Evolutionary conservation across 805 yeast species (phyloP), one percentile per base, ranked within the genome.

Genomic region (Lachancea cidri): DNA sequence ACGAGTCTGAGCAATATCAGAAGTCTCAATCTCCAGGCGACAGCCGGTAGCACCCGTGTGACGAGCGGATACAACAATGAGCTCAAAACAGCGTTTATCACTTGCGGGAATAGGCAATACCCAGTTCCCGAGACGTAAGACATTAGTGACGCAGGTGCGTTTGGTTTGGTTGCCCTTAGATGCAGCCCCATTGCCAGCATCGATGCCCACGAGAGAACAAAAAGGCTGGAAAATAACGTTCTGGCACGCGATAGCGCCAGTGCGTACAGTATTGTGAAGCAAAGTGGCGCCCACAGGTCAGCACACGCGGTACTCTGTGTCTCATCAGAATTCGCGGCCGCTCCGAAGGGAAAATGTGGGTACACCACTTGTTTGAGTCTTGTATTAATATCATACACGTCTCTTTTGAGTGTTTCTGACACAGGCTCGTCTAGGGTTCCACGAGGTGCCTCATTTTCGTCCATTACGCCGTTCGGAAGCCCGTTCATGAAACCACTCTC

Each of bases 201-300:
- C 1, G 54, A 35, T 2, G 46, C 37, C 67, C 67, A 63, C 24
- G 57, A 53, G 5, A 55, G 46, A 16, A 61, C 53, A 34, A 63
- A 63, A 4, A 58, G 36, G 32, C 60, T 53, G 5, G 67, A 60
- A 42, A 63, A 63, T 7, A 54, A 44, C 1, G 61, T 46, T 31
- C 55, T 57, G 3, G 48, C 44, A 5, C 43, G 48, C 1, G 67
- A 60, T 5, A 57, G 54, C n/a, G 57, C 53, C 29, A 61, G 41
- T 5, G 66, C 50, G 38, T 58, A 63, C 3, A 50, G 35, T 2
- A 63, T 52, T 19, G 60, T 52, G 22, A 63, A 60, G 4, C 54
- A 38, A 11, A 63, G 39, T 1, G 67, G 67, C 1, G 67, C 67
- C 67, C 67, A 63, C 6, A 63, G 48, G 42, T 63, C 67, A 30